phyloP scores from a whole-genome alignment of 441 rosid genomes.

The Populus hybrid region DNA sequence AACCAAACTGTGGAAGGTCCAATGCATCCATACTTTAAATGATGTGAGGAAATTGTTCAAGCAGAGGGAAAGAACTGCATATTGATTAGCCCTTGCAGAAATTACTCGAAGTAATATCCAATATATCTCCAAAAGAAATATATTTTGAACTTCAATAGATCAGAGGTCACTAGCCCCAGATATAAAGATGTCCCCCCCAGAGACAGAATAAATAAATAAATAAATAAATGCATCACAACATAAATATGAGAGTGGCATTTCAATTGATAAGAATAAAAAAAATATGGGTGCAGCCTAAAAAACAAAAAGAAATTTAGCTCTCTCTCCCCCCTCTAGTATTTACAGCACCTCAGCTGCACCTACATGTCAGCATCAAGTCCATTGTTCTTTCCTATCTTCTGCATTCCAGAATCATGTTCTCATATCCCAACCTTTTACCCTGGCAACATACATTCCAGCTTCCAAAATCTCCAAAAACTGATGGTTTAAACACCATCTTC shows the following conservation, averaged over 20 bases:
- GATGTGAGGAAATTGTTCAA: slow-evolving; percentile 4
- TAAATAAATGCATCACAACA: background rate
- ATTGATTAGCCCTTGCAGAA: background rate
- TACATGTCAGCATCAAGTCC: background rate
- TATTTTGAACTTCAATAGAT: background rate
- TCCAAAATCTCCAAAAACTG: background rate
- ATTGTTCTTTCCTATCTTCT: background rate
- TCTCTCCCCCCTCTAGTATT: background rate
- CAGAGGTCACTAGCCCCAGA: background rate
- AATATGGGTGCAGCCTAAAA: background rate
- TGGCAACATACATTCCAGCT: background rate
- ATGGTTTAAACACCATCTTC: background rate
- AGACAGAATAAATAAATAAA: background rate
- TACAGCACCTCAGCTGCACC: background rate
- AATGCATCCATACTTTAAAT: background rate
- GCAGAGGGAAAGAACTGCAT: background rate
- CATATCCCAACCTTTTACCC: background rate
- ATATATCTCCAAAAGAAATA: background rate
- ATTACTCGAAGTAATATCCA: background rate
- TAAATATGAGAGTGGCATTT: background rate
- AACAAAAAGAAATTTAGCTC: background rate
- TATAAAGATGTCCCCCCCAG: background rate
- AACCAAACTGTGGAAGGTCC: background rate
- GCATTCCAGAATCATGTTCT: background rate
- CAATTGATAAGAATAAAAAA: background rate